Evolutionary conservation across 129 eudicot genomes (phyloP), one percentile per base, ranked within the genome.

Genomic region (Flaveria brownii): DNA sequence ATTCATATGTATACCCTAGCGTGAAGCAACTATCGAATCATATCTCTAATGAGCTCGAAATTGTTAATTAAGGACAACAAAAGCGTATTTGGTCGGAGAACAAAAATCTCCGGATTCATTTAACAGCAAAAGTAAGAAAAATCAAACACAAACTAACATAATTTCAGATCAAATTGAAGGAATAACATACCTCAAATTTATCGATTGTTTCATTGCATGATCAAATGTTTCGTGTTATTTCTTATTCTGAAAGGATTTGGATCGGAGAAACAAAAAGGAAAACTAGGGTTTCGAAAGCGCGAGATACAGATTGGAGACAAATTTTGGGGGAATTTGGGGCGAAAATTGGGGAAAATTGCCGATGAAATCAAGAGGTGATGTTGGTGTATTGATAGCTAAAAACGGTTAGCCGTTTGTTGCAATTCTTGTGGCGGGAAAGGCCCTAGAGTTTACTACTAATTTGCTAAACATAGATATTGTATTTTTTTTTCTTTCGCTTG

Each of bases 401-500:
- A 69, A 60, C 59, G 77, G 84, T 81, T 75, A 75, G 65, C 77
- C 77, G 61, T 81, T 81, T 71, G 71, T 50, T 57, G 70, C 54
- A 43, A 23, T n/a, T 5, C 33, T 43, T 5, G 33, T 42, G 46
- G 69, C 68, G 68, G 74, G 69, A 77, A 68, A n/a, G 49, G 25
- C n/a, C 69, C 67, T 54, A 30, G 66, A 45, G 30, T 62, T 60
- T 60, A 45, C 43, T 9, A 43, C 30, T 45, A 64, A 46, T 78
- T 77, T 65, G 71, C 5, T 16, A 67, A n/a, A 41, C 9, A 36
- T 36, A 0, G 8, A 36, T 5, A 36, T 45, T 9, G 36, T 30
- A 28, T 45, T 9, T 45, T 20, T 20, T 20, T 20, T 20, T 20
- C 22, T 20, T 20, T 20, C 0, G 22, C 22, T 20, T 0, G 0